Base-by-base conservation (phyloP, 164 flowering plant species). In the Umbilicus rupestris region DNA sequence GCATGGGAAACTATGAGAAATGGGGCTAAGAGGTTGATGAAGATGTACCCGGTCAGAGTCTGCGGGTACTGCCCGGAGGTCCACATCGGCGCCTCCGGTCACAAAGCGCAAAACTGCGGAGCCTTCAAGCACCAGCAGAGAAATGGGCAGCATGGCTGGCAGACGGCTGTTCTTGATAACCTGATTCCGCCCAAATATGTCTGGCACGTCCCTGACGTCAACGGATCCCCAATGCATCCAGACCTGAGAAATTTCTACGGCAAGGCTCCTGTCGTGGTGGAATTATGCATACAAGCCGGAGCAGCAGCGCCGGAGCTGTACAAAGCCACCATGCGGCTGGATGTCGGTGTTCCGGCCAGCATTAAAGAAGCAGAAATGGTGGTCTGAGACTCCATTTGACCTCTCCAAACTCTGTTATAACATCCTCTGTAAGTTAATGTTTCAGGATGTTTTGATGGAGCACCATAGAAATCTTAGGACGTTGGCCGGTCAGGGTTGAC, bases 131-230 rank as follows among this genome's bases (percentile, higher is more conserved):
- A 94, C 74, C 97, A 94, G 70, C 97, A 94, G 67, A 81, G 98
- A 11, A 94, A 94, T 69, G 98, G 98, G 72, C 98, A 91, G 71
- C 98, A 94, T 69, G 98, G 97, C 19, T 94, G 98, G 98, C 98
- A 94, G 73, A 52, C 90, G 3, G 93, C 97, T 1, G 82, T 84
- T 59, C 82, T 89, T 15, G 84, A 94, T 68, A 95, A 94, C 74
- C 75, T 94, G 78, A 89, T 94, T 70, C 97, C 98, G 0, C 95
- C 97, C 0, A 83, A 85, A 72, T 89, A 78, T 63, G 98, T 94
- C 63, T 94, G 96, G 98, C 98, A 94, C 76, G 89, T 91, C 14
- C 97, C 97, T 20, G 83, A 93, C 78, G 78, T 83, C 19, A 62
- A 74, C 29, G 83, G 87, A 30, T 89, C 84, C 2, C 84, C 86